Evolutionary conservation across 208 protist genomes (phyloP).

Genomic region (Lotmaria passim): DNA sequence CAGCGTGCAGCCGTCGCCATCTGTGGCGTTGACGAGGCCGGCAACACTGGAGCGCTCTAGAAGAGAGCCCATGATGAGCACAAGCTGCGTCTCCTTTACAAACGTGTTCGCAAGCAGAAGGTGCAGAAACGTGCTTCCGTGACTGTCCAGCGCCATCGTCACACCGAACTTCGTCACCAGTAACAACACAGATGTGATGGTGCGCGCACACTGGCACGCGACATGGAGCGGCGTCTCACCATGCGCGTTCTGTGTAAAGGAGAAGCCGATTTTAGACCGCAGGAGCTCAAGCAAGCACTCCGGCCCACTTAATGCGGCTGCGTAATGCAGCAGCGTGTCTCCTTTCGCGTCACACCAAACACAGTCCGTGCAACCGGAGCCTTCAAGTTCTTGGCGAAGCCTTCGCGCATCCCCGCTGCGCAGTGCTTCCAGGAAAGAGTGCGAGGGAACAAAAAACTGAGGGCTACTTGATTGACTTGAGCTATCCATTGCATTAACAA

Average conservation of each 20-base stretch:
- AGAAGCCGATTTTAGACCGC: conserved; percentile 8
- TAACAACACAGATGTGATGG: conserved; percentile 42
- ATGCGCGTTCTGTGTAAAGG: conserved; percentile 33
- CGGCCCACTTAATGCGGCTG: conserved; percentile 22
- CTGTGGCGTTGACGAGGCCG: conserved; percentile 38
- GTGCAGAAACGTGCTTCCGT: conserved; percentile 69
- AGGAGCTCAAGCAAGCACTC: conserved; percentile 61
- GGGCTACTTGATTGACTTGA: neutral
- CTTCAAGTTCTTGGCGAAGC: conserved; percentile 19
- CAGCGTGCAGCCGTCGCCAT: conserved; percentile 37
- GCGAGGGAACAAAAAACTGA: conserved; percentile 4
- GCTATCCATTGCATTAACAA: neutral
- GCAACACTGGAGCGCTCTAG: conserved; percentile 20
- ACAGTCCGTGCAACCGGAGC: neutral
- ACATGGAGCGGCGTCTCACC: conserved; percentile 65
- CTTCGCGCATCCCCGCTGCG: conserved; percentile 11
- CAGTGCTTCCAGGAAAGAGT: conserved; percentile 14
- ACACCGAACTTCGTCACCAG: conserved; percentile 61
- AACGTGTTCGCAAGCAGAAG: conserved; percentile 46
- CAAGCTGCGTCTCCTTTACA: conserved; percentile 24
- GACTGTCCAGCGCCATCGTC: conserved; percentile 10
- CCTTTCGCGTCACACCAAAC: conserved; percentile 17
- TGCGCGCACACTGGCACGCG: conserved; percentile 25
- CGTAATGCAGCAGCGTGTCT: conserved; percentile 59
- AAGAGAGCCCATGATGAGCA: conserved; percentile 52